Evolutionary conservation across 129 eudicot genomes (phyloP), one percentile per base, ranked within the genome.

Genomic region (Saposhnikovia divaricata): DNA sequence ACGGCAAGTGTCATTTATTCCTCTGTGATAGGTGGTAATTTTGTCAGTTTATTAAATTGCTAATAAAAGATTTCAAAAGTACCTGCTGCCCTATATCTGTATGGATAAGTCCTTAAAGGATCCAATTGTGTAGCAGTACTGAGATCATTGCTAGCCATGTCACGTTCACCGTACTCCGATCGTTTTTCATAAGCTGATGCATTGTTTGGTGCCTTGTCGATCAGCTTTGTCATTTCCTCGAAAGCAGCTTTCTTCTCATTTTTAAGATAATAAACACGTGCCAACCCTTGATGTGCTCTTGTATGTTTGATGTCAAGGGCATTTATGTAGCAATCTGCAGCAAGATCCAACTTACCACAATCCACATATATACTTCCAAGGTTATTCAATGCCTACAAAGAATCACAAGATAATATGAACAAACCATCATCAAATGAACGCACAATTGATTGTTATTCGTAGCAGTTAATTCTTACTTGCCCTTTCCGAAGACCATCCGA

Each of bases 1-100:
- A 21, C 19, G 48, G n/a, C 28, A 42, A 5, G 53, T 21, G 19
- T 23, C 45, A 42, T 72, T 72, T 19, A 72, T 43, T n/a, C 31
- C 16, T 43, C 27, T 9, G 34, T 2, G 14, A 12, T 72, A 10
- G 45, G 14, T 46, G 21, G 40, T 45, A 25, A 45, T 42, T 18
- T 8, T 25, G 78, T 28, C 34, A 75, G 38, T 46, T 44, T 25
- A 75, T 45, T 38, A 12, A 13, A 37, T 16, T 72, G 57, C 19
- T 14, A 8, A 25, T 47, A 16, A n/a, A 79, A 79, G 63, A 13
- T 75, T 57, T 34, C 23, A 40, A 78, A 80, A 69, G 65, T 85
- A 92, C 98, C 98, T 84, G 98, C 98, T 25, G 98, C 98, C 77
- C 98, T 83, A 78, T 90, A 93, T 89, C 98, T 85, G 79, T 93